Conservation (phyloP, 176 grass and related monocot species). For the Triticum dicoccoides region DNA sequence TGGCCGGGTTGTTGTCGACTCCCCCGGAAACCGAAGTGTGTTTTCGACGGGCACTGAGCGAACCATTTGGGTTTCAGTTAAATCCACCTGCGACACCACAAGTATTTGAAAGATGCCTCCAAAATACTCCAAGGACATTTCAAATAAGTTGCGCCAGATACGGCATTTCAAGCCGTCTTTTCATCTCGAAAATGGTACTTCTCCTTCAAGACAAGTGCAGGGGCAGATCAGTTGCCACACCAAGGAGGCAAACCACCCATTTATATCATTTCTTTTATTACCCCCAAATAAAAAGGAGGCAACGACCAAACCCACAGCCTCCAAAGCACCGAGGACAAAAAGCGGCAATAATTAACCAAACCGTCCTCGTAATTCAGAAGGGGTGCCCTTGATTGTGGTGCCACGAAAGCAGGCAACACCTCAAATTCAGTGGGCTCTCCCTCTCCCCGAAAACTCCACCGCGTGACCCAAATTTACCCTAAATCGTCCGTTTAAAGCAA, state of each 20-base stretch:
- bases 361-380: neutral
- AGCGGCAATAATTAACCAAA: neutral
- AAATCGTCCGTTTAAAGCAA: too few species aligned
- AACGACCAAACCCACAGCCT: neutral
- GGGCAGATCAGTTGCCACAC: too few species aligned
- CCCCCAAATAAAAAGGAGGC: too few species aligned
- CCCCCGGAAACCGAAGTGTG: too few species aligned
- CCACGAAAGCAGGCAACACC: constrained; percentile 17
- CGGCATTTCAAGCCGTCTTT: too few species aligned
- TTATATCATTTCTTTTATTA: too few species aligned
- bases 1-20: neutral
- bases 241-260: too few species aligned
- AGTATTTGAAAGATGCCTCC: too few species aligned
- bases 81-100: neutral
- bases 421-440: constrained; percentile 32
- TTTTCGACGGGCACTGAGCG: neutral
- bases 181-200: neutral
- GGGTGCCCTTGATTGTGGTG: neutral
- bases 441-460: neutral
- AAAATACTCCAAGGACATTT: too few species aligned
- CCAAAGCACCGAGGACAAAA: constrained; percentile 15
- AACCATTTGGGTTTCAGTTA: neutral
- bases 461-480: too few species aligned
- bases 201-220: too few species aligned
- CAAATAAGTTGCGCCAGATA: too few species aligned